A percentile compares a stretch with the other conserved stretches of the same genome.
Conservation (phyloP, 495 filamentous ascomycete species). For the Penicillium arizonense region DNA sequence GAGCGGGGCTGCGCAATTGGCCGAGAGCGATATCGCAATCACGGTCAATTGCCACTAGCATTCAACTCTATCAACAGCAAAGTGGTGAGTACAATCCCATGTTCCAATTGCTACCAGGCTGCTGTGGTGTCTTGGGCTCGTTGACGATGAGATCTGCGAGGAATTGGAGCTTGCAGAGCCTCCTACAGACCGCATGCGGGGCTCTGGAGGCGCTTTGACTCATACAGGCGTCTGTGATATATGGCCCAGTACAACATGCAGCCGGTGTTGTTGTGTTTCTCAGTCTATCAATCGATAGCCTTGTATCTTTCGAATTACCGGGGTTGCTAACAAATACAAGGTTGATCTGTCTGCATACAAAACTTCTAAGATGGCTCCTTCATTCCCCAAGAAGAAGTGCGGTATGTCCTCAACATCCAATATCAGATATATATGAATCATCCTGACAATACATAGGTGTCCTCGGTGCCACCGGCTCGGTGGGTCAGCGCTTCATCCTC, state of each 20-base stretch:
- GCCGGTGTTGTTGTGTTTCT: neutral
- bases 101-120: neutral
- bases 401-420: conserved; percentile 26
- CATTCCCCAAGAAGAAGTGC: conserved; percentile 47
- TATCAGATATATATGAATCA: neutral
- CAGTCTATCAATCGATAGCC: neutral
- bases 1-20: conserved; percentile 29
- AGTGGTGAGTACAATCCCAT: conserved; percentile 26
- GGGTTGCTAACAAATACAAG: conserved; percentile 11
- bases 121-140: neutral
- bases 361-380: conserved; percentile 31
- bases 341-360: conserved; percentile 6
- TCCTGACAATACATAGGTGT: conserved; percentile 35
- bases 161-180: conserved; percentile 4
- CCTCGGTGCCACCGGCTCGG: conserved; percentile 61
- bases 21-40: conserved; percentile 39
- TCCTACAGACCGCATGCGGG: conserved; percentile 4
- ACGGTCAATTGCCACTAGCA: conserved; percentile 22
- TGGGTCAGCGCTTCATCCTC: conserved; percentile 83
- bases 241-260: neutral
- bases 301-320: neutral
- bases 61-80: conserved; percentile 21
- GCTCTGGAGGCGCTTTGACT: conserved; percentile 10
- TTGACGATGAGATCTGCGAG: neutral
- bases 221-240: conserved; percentile 3